Conservation (phyloP, 1,284 basidiomycete species). For the Wallemia mellicola region DNA sequence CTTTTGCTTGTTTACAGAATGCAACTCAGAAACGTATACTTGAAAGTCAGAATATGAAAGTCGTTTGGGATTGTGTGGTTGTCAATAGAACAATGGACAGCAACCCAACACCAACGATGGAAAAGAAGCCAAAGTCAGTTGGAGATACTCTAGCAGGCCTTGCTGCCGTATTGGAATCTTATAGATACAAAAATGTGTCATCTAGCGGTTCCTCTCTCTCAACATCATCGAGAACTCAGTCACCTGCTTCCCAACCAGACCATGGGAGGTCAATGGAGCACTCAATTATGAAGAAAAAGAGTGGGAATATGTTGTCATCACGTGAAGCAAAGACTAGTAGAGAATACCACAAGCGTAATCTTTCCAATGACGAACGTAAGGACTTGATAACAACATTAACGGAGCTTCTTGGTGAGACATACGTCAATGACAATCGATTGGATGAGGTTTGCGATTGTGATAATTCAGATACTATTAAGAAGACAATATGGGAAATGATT, state of each 20-base stretch:
- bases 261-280: not conserved
- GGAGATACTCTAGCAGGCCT: not conserved
- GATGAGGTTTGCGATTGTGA: not conserved
- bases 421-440: not conserved
- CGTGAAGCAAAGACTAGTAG: not conserved
- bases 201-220: not conserved
- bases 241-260: not conserved
- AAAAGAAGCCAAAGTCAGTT: constrained; percentile 6
- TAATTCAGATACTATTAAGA: not conserved
- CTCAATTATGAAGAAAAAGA: not conserved
- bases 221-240: not conserved
- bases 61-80: constrained; percentile 5
- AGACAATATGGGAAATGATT: not conserved
- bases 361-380: not conserved
- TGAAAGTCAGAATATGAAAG: constrained; percentile 15
- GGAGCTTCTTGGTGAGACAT: not conserved
- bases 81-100: constrained; percentile 13
- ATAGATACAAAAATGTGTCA: not conserved
- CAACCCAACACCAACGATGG: constrained; percentile 9
- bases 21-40: constrained; percentile 19
- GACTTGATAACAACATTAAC: not conserved
- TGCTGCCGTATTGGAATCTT: not conserved
- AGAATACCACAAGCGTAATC: not conserved
- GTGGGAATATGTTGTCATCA: not conserved
- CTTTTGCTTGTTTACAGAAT: constrained; percentile 21